These are phyloP conservation scores for Boletus speciosus DNA, from an alignment of 768 basidiomycete species.

Conservation along the genomic window DNA sequence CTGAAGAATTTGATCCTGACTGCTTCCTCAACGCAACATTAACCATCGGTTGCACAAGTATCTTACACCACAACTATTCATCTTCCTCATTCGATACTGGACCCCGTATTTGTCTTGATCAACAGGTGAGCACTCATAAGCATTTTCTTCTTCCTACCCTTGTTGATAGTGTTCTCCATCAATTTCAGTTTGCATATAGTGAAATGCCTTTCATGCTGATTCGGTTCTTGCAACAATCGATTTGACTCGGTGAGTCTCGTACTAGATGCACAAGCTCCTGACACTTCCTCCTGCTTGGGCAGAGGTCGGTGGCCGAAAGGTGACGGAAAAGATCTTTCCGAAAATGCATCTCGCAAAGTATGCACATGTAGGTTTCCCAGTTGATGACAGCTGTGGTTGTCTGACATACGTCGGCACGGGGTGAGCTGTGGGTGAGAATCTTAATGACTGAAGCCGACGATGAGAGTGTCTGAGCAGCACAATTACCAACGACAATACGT, in stretches of 20 bases:
- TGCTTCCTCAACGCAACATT: slow-evolving; percentile 44
- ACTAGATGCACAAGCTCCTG: slow-evolving; percentile 43
- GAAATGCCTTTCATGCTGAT: slow-evolving; percentile 63
- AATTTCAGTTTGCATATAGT: slow-evolving; percentile 49
- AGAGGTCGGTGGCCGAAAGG: slow-evolving; percentile 42
- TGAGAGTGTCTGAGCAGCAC: not conserved
- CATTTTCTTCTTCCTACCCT: not conserved
- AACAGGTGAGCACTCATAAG: slow-evolving; percentile 40
- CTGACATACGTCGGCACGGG: slow-evolving; percentile 30
- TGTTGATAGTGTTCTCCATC: not conserved
- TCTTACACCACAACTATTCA: slow-evolving; percentile 60
- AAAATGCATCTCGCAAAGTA: slow-evolving; percentile 58
- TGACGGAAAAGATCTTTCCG: slow-evolving; percentile 47
- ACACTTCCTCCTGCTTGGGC: slow-evolving; percentile 49
- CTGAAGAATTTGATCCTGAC: slow-evolving; percentile 67
- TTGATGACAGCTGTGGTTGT: not conserved
- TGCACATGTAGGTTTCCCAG: slow-evolving; percentile 32
- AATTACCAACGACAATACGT: no score
- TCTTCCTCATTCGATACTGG: slow-evolving; percentile 65
- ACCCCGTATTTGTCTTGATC: slow-evolving; percentile 58
- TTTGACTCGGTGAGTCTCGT: slow-evolving; percentile 50
- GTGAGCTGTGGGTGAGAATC: slow-evolving; percentile 50
- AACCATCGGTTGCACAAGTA: slow-evolving; percentile 52
- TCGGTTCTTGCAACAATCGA: slow-evolving; percentile 49
- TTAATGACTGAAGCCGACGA: slow-evolving; percentile 24